Conservation (phyloP, 805 yeast genomes). For the Candida oleophila region DNA sequence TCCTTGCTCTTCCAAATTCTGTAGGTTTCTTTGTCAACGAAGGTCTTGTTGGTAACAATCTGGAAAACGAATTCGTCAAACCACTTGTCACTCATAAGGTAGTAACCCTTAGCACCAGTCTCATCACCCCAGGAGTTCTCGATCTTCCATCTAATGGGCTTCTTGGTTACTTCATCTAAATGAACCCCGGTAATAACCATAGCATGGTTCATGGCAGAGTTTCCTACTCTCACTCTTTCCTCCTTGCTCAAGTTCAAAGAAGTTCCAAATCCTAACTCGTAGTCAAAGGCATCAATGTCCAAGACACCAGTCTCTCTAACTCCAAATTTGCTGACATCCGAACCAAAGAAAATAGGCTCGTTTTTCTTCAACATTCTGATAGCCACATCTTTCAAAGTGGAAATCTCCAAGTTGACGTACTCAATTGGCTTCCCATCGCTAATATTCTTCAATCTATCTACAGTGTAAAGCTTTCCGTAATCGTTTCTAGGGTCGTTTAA, state of each 20-base stretch:
- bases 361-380: constrained; percentile 67
- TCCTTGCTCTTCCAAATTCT: constrained; percentile 35
- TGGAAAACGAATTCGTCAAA: constrained; percentile 44
- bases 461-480: constrained; percentile 60
- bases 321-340: constrained; percentile 82
- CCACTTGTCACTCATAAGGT: constrained; percentile 44
- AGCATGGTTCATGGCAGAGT: constrained; percentile 86
- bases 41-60: constrained; percentile 37
- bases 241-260: constrained; percentile 55
- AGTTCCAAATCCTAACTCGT: constrained; percentile 54
- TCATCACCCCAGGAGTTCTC: constrained; percentile 45
- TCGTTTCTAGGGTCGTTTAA: constrained; percentile 82
- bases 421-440: constrained; percentile 66
- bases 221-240: constrained; percentile 66
- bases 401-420: constrained; percentile 67
- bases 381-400: constrained; percentile 56
- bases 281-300: constrained; percentile 71
- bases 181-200: constrained; percentile 85
- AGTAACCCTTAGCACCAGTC: constrained; percentile 42
- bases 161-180: constrained; percentile 49
- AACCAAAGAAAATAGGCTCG: constrained; percentile 84
- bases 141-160: constrained; percentile 44
- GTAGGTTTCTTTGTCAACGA: constrained; percentile 35
- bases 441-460: constrained; percentile 75
- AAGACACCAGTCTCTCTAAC: constrained; percentile 65